Evolutionary conservation across 495 filamentous ascomycete species (phyloP).

Genomic region (Ascodesmis nigricans): DNA sequence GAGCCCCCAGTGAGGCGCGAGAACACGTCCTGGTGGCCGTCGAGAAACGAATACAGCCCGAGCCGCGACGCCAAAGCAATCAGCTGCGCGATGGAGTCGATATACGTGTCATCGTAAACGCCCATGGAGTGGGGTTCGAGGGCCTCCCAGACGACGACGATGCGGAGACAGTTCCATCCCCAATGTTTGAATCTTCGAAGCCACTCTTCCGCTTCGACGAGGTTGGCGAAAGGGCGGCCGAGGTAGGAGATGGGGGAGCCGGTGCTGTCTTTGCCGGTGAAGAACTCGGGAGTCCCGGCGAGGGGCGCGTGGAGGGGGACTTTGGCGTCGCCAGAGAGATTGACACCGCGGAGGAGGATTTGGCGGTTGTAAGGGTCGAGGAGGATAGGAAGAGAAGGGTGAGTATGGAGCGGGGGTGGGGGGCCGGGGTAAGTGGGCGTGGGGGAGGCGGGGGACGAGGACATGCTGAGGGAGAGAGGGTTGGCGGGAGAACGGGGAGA

Average conservation of each 20-base stretch:
- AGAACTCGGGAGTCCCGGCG: conserved; percentile 29
- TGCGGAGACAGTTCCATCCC: conserved; percentile 51
- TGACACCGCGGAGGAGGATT: conserved; percentile 39
- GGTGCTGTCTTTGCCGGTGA: conserved; percentile 39
- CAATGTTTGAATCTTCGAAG: conserved; percentile 40
- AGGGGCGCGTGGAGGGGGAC: conserved; percentile 20
- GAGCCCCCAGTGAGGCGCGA: conserved; percentile 51
- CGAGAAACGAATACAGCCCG: conserved; percentile 52
- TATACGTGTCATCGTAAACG: conserved; percentile 48
- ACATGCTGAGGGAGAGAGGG: conserved; percentile 7
- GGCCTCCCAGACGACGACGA: conserved; percentile 58
- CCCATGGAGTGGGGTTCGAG: conserved; percentile 34
- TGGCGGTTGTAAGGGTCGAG: conserved; percentile 31
- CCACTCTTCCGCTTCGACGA: conserved; percentile 41
- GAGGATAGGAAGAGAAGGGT: conserved; percentile 14
- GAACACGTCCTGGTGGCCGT: conserved; percentile 68
- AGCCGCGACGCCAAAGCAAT: conserved; percentile 42
- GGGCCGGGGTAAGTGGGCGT: conserved; percentile 8
- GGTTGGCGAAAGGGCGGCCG: conserved; percentile 36
- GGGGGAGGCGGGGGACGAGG: conserved; percentile 5
- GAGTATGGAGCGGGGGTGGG: conserved; percentile 6
- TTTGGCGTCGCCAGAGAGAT: conserved; percentile 42
- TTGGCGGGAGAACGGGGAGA: conserved; percentile 18
- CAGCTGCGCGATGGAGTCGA: conserved; percentile 40
- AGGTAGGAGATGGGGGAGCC: conserved; percentile 35